Evolutionary conservation across 2,329 filamentous ascomycete species (phyloP).

Genomic region (Teratosphaeria gauchensis): DNA sequence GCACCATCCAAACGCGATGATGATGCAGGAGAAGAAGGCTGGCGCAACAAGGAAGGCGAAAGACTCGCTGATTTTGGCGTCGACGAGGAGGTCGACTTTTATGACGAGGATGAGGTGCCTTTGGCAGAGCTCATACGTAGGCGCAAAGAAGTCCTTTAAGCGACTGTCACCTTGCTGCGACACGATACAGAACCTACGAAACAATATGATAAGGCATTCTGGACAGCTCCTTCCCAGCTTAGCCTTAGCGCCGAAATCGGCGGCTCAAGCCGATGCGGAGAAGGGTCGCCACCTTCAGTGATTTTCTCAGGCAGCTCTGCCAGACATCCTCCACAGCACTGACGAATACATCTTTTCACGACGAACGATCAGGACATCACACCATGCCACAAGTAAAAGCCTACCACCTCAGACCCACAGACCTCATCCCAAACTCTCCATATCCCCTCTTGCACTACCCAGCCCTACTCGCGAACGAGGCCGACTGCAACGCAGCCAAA

Average conservation of each 20-base stretch:
- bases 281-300: background rate
- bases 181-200: background rate
- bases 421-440: conserved; percentile 43
- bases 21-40: conserved; percentile 46
- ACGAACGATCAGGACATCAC: background rate
- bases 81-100: conserved; percentile 63
- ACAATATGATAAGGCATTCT: background rate
- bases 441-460: conserved; percentile 46
- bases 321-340: too few species aligned
- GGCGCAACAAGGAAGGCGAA: conserved; percentile 69
- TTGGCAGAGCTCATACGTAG: conserved; percentile 57
- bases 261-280: background rate
- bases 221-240: background rate
- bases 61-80: conserved; percentile 67
- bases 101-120: conserved; percentile 59
- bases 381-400: conserved; percentile 25
- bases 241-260: background rate
- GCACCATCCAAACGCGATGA: conserved; percentile 17
- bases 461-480: conserved; percentile 27
- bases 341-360: too few species aligned
- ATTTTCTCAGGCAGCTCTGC: too few species aligned
- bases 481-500: conserved; percentile 16
- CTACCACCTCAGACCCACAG: conserved; percentile 35
- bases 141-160: conserved; percentile 26
- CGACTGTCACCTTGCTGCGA: background rate